Evolutionary conservation across 2,329 filamentous ascomycete genomes (phyloP).

Genomic region (Botrytis medusae): DNA sequence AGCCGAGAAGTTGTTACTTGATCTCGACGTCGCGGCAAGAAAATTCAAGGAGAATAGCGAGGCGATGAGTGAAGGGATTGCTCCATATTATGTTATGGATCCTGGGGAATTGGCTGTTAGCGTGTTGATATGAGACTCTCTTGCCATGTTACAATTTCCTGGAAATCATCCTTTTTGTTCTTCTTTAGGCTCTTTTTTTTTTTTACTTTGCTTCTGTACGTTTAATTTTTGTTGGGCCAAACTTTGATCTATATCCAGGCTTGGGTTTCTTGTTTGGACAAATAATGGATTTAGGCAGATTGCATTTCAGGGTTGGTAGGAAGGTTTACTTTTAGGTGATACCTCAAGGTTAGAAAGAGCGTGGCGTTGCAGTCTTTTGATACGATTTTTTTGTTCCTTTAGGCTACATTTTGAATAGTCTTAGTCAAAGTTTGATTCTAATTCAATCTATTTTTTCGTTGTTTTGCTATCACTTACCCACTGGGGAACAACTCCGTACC

Average conservation of each 20-base stretch:
- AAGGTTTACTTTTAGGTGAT: not conserved
- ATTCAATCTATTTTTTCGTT: not conserved
- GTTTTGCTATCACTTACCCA: accelerated
- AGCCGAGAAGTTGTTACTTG: conserved; percentile 15
- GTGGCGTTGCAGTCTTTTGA: not conserved
- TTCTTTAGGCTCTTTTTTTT: not conserved
- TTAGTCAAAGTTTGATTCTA: not conserved
- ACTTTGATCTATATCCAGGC: not conserved
- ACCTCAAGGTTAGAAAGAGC: not conserved
- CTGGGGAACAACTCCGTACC: no score
- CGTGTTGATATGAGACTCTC: not conserved
- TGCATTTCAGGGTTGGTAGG: not conserved
- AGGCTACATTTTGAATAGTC: not conserved
- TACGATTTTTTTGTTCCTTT: not conserved
- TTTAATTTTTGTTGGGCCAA: not conserved
- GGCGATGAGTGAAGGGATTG: conserved; percentile 13
- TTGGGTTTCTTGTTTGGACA: not conserved
- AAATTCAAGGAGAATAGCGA: conserved; percentile 15
- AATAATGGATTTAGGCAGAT: not conserved
- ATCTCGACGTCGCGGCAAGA: conserved; percentile 5
- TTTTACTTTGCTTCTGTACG: not conserved
- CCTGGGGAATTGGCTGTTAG: conserved; percentile 9
- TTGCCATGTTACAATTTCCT: not conserved
- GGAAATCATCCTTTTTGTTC: not conserved
- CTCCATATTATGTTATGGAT: conserved; percentile 13